These are phyloP conservation scores for Puccinia coronata DNA, from an alignment of 1,284 basidiomycete genomes.

Conservation along the genomic window DNA sequence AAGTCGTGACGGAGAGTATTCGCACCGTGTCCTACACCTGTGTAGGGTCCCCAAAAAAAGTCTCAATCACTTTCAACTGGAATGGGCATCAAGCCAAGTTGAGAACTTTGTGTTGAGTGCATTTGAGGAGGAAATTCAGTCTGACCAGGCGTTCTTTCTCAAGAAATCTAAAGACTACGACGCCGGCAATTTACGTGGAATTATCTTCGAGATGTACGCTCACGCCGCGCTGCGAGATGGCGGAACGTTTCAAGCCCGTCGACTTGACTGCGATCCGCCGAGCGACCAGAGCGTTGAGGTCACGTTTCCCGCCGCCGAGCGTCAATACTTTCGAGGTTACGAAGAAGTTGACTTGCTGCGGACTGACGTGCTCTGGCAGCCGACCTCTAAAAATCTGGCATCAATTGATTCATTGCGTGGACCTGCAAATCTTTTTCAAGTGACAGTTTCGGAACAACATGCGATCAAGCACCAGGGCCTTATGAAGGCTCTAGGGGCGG, in stretches of 20 bases:
- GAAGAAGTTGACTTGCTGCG: not conserved
- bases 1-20: slow-evolving; percentile 3
- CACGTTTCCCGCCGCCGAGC: slow-evolving; percentile 3
- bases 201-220: not conserved
- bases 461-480: slow-evolving; percentile 14
- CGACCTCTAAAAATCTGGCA: not conserved
- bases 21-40: slow-evolving; percentile 10
- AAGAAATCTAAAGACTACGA: not conserved
- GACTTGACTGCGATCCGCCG: not conserved
- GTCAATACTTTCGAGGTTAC: not conserved
- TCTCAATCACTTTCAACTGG: not conserved
- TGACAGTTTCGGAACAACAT: slow-evolving; percentile 17
- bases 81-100: not conserved
- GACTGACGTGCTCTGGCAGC: slow-evolving; percentile 11
- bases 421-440: slow-evolving; percentile 19
- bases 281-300: slow-evolving; percentile 10
- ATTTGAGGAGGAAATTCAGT: not conserved
- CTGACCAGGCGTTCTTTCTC: not conserved
- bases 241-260: slow-evolving; percentile 20
- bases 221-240: slow-evolving; percentile 5
- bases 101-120: not conserved
- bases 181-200: not conserved
- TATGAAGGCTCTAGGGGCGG: slow-evolving; percentile 4
- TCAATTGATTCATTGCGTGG: slow-evolving; percentile 26
- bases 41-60: not conserved